phyloP scores from a whole-genome alignment of 805 yeast genomes.

The Barnettozyma populi region DNA sequence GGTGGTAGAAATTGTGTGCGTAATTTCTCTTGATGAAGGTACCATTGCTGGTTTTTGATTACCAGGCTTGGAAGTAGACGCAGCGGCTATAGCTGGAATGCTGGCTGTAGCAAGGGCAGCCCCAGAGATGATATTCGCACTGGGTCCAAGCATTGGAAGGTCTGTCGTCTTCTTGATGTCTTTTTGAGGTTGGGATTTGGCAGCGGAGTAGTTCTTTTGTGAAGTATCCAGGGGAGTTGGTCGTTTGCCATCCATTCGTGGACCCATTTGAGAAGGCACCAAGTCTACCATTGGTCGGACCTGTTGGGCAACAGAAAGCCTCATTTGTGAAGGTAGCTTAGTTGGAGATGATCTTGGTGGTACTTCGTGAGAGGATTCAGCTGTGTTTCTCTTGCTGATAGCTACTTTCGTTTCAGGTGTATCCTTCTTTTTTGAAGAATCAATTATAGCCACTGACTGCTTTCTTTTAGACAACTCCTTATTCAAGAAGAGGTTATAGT shows the following conservation, averaged over 20 bases:
- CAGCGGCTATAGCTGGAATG: neutral
- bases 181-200: neutral
- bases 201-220: neutral
- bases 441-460: neutral
- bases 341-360: neutral
- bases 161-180: neutral
- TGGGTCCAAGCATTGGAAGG: neutral
- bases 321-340: neutral
- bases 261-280: neutral
- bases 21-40: too few species aligned
- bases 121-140: neutral
- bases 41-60: neutral
- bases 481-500: conserved; percentile 26
- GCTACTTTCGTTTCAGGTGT: neutral
- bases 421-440: neutral
- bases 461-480: conserved; percentile 7
- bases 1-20: neutral
- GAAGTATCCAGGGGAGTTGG: neutral
- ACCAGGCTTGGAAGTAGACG: neutral
- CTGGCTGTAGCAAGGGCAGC: neutral
- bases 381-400: neutral
- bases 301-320: conserved; percentile 2
- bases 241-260: neutral
- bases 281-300: neutral
- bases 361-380: neutral